Evolutionary conservation across 495 filamentous ascomycete species (phyloP).

Genomic region (Penicillium psychrofluorescens): DNA sequence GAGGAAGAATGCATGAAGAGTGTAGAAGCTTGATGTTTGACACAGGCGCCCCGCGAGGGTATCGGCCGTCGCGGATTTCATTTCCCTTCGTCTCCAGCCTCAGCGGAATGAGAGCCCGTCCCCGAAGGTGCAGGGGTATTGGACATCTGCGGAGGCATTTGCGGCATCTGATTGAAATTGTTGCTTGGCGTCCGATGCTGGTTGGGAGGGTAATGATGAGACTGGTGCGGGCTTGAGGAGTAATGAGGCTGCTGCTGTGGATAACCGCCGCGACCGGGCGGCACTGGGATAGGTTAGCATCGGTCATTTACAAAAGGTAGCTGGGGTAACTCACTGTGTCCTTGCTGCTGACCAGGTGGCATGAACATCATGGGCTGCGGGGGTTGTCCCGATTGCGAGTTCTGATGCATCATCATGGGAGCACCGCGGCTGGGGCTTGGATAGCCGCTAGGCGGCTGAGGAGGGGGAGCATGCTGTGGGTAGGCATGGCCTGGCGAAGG

Average conservation of each 20-base stretch:
- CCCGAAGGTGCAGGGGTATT: slow-evolving; percentile 32
- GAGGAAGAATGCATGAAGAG: no score
- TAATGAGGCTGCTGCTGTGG: slow-evolving; percentile 54
- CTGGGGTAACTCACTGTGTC: slow-evolving; percentile 53
- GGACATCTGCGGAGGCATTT: slow-evolving; percentile 39
- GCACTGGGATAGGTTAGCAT: slow-evolving; percentile 40
- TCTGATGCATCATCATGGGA: slow-evolving; percentile 80
- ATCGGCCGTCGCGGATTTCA: slow-evolving; percentile 29
- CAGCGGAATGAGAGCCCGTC: slow-evolving; percentile 32
- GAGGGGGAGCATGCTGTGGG: slow-evolving; percentile 53
- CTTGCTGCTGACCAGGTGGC: slow-evolving; percentile 56
- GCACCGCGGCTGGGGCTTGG: slow-evolving; percentile 73
- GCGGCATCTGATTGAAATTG: slow-evolving; percentile 49
- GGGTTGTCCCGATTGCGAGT: slow-evolving; percentile 66
- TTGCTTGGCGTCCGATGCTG: slow-evolving; percentile 53
- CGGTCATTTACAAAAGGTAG: not conserved
- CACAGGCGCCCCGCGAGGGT: slow-evolving; percentile 2
- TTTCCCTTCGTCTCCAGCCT: slow-evolving; percentile 49
- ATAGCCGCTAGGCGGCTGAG: slow-evolving; percentile 67
- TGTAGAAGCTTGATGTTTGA: not conserved
- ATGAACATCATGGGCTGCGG: slow-evolving; percentile 54
- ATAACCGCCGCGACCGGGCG: slow-evolving; percentile 51
- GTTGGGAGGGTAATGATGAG: slow-evolving; percentile 56
- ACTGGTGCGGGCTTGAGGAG: slow-evolving; percentile 57
- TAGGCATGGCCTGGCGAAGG: slow-evolving; percentile 60